These are phyloP conservation scores for Penicillium lagena DNA, from an alignment of 495 filamentous ascomycete species.

Conservation along the genomic window DNA sequence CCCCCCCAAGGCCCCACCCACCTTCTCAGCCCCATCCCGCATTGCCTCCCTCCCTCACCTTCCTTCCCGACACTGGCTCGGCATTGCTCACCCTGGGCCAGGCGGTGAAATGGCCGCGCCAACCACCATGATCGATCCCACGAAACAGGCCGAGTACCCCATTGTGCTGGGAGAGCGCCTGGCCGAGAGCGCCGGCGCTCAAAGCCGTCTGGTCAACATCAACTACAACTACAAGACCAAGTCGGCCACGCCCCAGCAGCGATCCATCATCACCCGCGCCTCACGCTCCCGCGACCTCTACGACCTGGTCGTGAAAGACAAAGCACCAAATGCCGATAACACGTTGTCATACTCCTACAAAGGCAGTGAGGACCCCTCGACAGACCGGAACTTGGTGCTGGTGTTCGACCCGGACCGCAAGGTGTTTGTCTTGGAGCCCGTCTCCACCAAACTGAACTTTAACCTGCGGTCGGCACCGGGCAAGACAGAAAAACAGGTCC, in stretches of 20 bases:
- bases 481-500: conserved; percentile 38
- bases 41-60: no score
- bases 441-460: conserved; percentile 48
- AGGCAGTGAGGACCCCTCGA: conserved; percentile 41
- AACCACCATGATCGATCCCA: conserved; percentile 40
- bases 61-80: not conserved
- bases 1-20: no score
- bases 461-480: conserved; percentile 46
- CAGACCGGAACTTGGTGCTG: conserved; percentile 38
- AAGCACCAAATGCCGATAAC: conserved; percentile 34
- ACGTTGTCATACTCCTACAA: conserved; percentile 42
- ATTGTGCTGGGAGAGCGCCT: conserved; percentile 38
- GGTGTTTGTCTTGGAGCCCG: conserved; percentile 44
- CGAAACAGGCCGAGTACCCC: conserved; percentile 43
- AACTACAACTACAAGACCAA: conserved; percentile 52
- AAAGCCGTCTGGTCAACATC: conserved; percentile 30
- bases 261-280: conserved; percentile 32
- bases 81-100: not conserved
- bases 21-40: no score
- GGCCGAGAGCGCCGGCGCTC: conserved; percentile 14
- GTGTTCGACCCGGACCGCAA: conserved; percentile 47
- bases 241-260: conserved; percentile 32
- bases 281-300: conserved; percentile 33
- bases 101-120: conserved; percentile 29
- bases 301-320: conserved; percentile 45